These are phyloP conservation scores for Lactarius sp. DNA, from an alignment of 768 basidiomycete genomes.

Conservation along the genomic window DNA sequence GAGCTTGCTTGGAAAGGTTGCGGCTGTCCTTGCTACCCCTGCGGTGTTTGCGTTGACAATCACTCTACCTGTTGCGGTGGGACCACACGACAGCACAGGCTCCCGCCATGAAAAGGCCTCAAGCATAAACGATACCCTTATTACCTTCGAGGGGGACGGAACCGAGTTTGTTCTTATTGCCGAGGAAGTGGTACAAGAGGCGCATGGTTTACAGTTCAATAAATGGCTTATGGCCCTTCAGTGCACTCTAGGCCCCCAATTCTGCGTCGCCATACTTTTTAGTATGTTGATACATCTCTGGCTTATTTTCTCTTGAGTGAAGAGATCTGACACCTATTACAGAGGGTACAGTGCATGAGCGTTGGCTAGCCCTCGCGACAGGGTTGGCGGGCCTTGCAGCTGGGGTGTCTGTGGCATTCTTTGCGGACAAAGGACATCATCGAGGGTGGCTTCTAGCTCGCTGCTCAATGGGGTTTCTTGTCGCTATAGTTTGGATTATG, in stretches of 20 bases:
- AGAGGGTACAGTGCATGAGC: constrained; percentile 45
- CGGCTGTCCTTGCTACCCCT: constrained; percentile 77
- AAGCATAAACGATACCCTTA: constrained; percentile 43
- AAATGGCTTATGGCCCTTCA: constrained; percentile 86
- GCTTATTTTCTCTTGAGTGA: not conserved
- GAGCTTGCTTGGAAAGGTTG: constrained; percentile 63
- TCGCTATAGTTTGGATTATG: constrained; percentile 96
- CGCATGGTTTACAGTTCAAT: constrained; percentile 61
- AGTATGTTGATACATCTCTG: constrained; percentile 42
- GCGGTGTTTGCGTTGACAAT: constrained; percentile 82
- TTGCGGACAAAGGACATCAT: constrained; percentile 55
- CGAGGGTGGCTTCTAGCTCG: constrained; percentile 58
- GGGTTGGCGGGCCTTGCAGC: constrained; percentile 50
- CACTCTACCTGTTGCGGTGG: constrained; percentile 86
- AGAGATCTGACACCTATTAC: not conserved
- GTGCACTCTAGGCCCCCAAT: constrained; percentile 76
- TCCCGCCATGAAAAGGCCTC: constrained; percentile 39
- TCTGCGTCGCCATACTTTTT: constrained; percentile 71
- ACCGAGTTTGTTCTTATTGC: constrained; percentile 64
- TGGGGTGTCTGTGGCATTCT: constrained; percentile 52
- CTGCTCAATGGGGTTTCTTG: constrained; percentile 87
- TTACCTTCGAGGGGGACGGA: constrained; percentile 75
- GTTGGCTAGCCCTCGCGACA: constrained; percentile 52
- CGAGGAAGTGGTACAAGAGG: constrained; percentile 64
- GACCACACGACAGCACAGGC: constrained; percentile 39